Percentiles rank a stretch among this genome's conserved stretches.
phyloP scores from a whole-genome alignment of 768 basidiomycete genomes.

The Collybiopsis luxurians region DNA sequence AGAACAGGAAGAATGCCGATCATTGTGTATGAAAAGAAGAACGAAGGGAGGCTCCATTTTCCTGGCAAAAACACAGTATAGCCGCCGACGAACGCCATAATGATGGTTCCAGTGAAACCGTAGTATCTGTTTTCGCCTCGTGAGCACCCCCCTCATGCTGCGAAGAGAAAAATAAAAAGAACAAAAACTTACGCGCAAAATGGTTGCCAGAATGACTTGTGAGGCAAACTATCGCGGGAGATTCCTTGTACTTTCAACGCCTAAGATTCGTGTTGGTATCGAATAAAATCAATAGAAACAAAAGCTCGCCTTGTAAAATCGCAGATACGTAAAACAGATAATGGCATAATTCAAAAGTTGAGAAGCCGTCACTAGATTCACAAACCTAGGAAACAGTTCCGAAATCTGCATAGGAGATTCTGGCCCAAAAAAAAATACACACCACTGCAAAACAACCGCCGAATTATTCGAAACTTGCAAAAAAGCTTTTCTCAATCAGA shows the following conservation, averaged over 20 bases:
- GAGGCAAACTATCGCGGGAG: constrained; percentile 40
- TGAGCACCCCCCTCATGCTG: too few species aligned
- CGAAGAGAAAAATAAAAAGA: not conserved
- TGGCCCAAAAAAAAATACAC: constrained; percentile 2
- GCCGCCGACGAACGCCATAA: constrained; percentile 47
- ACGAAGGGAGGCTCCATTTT: constrained; percentile 43
- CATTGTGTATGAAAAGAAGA: constrained; percentile 50
- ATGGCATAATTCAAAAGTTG: constrained; percentile 47
- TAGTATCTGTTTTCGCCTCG: constrained; percentile 35
- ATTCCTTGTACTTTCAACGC: constrained; percentile 45
- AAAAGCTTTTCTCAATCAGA: constrained; percentile 30
- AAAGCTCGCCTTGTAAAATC: constrained; percentile 40
- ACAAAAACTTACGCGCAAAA: constrained; percentile 41
- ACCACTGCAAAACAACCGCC: constrained; percentile 48
- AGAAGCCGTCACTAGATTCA: constrained; percentile 48
- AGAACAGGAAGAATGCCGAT: constrained; percentile 39
- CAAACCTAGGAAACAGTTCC: constrained; percentile 32
- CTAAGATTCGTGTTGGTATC: constrained; percentile 18
- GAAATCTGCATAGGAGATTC: not conserved
- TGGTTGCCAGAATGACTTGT: constrained; percentile 48
- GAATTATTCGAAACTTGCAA: constrained; percentile 48
- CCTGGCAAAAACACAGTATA: constrained; percentile 53
- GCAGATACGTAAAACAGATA: constrained; percentile 45
- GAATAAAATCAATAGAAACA: not conserved
- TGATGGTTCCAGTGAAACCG: constrained; percentile 38